Conservation (phyloP, 176 grass and related monocot species). For the barley (Hordeum vulgare) region MorexV3_pseudomolecules_assembly NC_058520.1:190051038-190051537, state of each 20-base stretch:
- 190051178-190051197: constrained; percentile 43
- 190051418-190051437: constrained; percentile 59
- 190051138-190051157: constrained; percentile 81
- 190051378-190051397: constrained; percentile 87
- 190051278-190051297: too few species aligned
- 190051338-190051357: constrained; percentile 91
- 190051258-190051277: background rate
- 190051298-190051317: constrained; percentile 56
- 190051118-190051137: constrained; percentile 43
- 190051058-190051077: constrained; percentile 90
- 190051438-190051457: background rate
- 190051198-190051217: constrained; percentile 57
- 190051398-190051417: constrained; percentile 88
- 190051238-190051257: constrained; percentile 35
- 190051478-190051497: background rate
- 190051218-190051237: constrained; percentile 78
- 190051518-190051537: constrained; percentile 86
- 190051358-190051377: constrained; percentile 76
- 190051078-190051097: constrained; percentile 60
- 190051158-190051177: constrained; percentile 84
- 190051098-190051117: constrained; percentile 39
- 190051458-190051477: background rate
- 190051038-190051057: constrained; percentile 83
- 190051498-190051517: constrained; percentile 22
- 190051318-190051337: constrained; percentile 65